Evolutionary conservation across 2,329 filamentous ascomycete species (phyloP).

Genomic region (Rutstroemia sydowiana): DNA sequence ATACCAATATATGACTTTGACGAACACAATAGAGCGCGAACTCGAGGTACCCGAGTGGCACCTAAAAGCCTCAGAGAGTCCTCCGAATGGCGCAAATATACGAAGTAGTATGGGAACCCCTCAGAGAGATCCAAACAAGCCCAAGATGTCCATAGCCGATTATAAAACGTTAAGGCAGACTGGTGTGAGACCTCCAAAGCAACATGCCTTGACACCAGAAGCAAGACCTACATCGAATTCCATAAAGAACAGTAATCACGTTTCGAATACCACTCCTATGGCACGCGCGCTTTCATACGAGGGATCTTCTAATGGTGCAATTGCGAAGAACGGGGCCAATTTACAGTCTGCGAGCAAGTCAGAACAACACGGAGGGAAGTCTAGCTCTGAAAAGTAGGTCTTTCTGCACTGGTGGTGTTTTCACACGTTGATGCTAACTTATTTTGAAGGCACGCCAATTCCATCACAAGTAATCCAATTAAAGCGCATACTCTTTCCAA

Average conservation of each 20-base stretch:
- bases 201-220: constrained; percentile 9
- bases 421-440: not conserved
- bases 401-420: not conserved
- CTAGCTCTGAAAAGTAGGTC: constrained; percentile 7
- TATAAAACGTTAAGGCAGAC: constrained; percentile 28
- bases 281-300: constrained; percentile 21
- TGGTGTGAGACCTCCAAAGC: constrained; percentile 21
- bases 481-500: constrained; percentile 43
- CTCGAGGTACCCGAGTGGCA: constrained; percentile 24
- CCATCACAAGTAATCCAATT: constrained; percentile 34
- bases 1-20: constrained; percentile 29
- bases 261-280: constrained; percentile 19
- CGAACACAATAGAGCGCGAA: constrained; percentile 23
- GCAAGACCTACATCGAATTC: constrained; percentile 13
- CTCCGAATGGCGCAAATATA: constrained; percentile 19
- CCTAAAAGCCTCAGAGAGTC: constrained; percentile 20
- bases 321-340: constrained; percentile 18
- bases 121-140: constrained; percentile 22
- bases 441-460: not conserved
- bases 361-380: constrained; percentile 8
- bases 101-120: constrained; percentile 27
- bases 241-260: constrained; percentile 17
- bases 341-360: constrained; percentile 3
- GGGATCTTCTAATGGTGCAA: constrained; percentile 10
- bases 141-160: constrained; percentile 28